phyloP scores from a whole-genome alignment of 345 rosid genomes.

The Acer campestre region DNA sequence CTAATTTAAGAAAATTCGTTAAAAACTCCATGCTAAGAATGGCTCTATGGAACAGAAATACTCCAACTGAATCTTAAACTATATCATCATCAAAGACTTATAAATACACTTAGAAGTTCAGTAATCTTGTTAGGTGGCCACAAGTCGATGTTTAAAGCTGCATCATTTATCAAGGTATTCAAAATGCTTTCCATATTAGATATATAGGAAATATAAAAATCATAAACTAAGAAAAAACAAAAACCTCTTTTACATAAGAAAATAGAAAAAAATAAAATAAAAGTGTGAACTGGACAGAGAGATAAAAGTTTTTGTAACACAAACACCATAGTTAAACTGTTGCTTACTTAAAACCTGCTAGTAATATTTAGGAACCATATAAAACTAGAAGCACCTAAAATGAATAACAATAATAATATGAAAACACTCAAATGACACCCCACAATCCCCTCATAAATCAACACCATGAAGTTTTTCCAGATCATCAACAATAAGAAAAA shows the following conservation, averaged over 20 bases:
- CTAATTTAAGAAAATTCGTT: not conserved
- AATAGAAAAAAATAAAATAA: not conserved
- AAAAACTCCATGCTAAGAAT: not conserved
- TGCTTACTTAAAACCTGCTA: not conserved
- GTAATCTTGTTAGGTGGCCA: not conserved
- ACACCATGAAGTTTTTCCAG: not conserved
- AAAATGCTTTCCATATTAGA: not conserved
- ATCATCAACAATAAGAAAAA: not conserved
- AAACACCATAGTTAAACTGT: not conserved
- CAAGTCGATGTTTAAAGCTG: not conserved
- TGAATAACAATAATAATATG: not conserved
- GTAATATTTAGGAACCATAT: not conserved
- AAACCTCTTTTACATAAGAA: not conserved
- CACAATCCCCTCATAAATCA: not conserved
- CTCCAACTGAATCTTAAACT: not conserved
- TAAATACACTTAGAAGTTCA: not conserved
- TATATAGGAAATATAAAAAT: not conserved
- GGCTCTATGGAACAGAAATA: not conserved
- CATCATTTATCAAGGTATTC: not conserved
- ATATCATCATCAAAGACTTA: not conserved
- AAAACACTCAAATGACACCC: not conserved
- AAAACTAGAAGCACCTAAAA: not conserved
- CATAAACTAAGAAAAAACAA: not conserved
- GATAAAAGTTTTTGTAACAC: not conserved
- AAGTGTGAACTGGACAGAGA: not conserved